phyloP scores from a whole-genome alignment of 164 flowering plant genomes.

The Magnolia kwangsiensis region DNA sequence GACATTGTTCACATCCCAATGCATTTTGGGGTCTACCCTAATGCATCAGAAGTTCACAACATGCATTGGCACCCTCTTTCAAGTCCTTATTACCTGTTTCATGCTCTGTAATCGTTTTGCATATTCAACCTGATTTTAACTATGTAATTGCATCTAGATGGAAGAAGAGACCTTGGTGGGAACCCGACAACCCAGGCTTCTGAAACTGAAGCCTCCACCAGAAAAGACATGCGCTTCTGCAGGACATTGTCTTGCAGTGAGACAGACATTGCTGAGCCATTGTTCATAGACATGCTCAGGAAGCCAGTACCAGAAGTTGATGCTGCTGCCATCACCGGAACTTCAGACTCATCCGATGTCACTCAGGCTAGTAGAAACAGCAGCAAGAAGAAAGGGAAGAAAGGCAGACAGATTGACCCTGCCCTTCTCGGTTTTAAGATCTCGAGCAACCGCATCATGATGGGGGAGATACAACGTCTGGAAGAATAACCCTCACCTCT shows the following conservation, averaged over 20 bases:
- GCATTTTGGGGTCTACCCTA: too few species aligned
- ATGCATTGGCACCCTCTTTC: too few species aligned
- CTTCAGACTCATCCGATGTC: constrained; percentile 38
- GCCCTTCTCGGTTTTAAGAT: constrained; percentile 83
- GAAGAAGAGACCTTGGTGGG: constrained; percentile 8
- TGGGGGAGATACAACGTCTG: constrained; percentile 76
- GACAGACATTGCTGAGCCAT: constrained; percentile 57
- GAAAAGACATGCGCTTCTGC: constrained; percentile 51
- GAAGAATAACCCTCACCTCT: constrained; percentile 36
- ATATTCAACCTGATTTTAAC: not conserved
- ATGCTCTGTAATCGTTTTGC: not conserved
- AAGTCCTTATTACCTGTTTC: not conserved
- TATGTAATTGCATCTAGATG: not conserved
- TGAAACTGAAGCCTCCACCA: constrained; percentile 21
- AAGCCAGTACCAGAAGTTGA: constrained; percentile 33
- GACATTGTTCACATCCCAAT: too few species aligned
- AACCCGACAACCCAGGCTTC: constrained; percentile 21
- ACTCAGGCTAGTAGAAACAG: constrained; percentile 29
- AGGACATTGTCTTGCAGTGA: constrained; percentile 49
- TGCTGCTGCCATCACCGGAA: constrained; percentile 7
- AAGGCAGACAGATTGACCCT: constrained; percentile 80
- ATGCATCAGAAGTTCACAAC: too few species aligned
- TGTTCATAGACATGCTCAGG: constrained; percentile 73
- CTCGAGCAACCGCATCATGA: constrained; percentile 71
- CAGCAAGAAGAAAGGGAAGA: constrained; percentile 80